Evolutionary conservation across 140 eudicot species (phyloP).

Genomic region (Oenanthe javanica): DNA sequence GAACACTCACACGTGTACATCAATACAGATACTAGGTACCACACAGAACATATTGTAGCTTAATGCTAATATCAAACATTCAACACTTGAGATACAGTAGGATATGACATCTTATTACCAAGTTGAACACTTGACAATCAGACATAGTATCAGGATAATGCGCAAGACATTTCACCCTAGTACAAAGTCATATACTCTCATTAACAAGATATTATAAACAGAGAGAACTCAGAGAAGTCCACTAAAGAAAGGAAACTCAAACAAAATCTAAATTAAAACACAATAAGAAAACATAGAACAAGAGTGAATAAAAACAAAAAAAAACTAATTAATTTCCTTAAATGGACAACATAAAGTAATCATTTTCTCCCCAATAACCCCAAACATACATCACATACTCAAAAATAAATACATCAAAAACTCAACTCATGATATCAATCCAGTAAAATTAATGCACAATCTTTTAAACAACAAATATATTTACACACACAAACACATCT

Average conservation of each 20-base stretch:
- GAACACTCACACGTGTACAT: background rate
- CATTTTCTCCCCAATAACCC: background rate
- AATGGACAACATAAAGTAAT: background rate
- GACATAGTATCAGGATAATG: too few relatives aligned
- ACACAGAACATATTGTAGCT: background rate
- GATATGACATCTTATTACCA: background rate
- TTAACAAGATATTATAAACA: too few relatives aligned
- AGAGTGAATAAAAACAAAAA: too few relatives aligned
- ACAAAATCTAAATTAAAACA: background rate
- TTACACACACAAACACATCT: background rate
- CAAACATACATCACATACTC: background rate
- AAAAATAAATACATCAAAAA: background rate
- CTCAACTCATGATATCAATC: too few relatives aligned
- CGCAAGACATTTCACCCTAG: background rate
- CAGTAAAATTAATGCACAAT: too few relatives aligned
- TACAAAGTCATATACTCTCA: background rate
- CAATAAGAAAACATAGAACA: background rate
- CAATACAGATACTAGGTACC: background rate
- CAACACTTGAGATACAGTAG: background rate
- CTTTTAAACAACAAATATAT: too few relatives aligned
- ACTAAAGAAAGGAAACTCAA: background rate
- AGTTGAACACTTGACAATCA: background rate
- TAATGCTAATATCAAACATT: too few relatives aligned
- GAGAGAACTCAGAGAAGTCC: background rate
- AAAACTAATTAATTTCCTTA: background rate